Conservation (phyloP, 768 basidiomycete genomes). For the Coprinopsis strossmayeri region DNA sequence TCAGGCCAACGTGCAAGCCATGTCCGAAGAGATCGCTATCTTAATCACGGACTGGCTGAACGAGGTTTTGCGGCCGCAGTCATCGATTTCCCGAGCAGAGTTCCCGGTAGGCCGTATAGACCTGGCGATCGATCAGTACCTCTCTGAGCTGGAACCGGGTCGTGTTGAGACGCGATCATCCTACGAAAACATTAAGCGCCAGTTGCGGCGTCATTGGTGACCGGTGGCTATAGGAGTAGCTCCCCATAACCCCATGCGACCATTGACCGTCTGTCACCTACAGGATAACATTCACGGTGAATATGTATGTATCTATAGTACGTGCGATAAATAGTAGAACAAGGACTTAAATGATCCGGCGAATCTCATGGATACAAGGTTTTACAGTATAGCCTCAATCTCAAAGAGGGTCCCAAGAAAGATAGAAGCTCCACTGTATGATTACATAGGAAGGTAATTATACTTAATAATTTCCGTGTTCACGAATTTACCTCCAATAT, state of each 20-base stretch:
- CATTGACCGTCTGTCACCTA: too few relatives aligned
- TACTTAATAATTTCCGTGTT: too few relatives aligned
- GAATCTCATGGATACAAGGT: too few relatives aligned
- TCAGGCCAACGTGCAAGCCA: slow-evolving; percentile 70
- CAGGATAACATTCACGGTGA: too few relatives aligned
- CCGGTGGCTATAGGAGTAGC: too few relatives aligned
- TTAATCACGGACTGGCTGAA: slow-evolving; percentile 78
- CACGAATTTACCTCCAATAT: slow-evolving; percentile 62
- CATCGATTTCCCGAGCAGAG: slow-evolving; percentile 53
- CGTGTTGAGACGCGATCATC: slow-evolving; percentile 54
- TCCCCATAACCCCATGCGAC: too few relatives aligned
- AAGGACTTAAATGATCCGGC: too few relatives aligned
- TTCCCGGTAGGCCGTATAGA: slow-evolving; percentile 79
- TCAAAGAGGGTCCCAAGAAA: too few relatives aligned
- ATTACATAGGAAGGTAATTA: too few relatives aligned
- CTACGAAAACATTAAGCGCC: slow-evolving; percentile 68
- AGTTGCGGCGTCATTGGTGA: slow-evolving; percentile 68
- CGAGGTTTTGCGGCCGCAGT: slow-evolving; percentile 67
- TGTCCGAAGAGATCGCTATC: slow-evolving; percentile 77
- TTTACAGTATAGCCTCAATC: too few relatives aligned
- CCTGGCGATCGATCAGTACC: slow-evolving; percentile 64
- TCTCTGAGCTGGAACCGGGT: slow-evolving; percentile 58
- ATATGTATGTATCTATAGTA: not conserved
- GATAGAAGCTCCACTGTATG: too few relatives aligned
- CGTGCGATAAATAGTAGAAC: too few relatives aligned